These are phyloP conservation scores for Pseudogymnoascus sp. DNA, from an alignment of 2,329 filamentous ascomycete genomes.

Conservation along the genomic window DNA sequence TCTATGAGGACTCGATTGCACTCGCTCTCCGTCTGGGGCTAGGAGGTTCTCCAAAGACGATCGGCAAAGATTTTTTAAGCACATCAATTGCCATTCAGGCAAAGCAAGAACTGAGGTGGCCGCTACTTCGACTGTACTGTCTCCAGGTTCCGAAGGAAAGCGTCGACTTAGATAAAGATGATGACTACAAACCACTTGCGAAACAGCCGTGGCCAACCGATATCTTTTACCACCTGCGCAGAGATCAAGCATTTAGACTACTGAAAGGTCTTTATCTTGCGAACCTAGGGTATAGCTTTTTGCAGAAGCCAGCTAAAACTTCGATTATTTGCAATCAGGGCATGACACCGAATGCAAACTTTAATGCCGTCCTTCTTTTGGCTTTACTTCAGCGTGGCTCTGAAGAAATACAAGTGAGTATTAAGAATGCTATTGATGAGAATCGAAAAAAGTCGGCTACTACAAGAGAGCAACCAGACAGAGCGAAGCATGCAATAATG, in stretches of 20 bases:
- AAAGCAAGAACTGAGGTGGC: conserved; percentile 11
- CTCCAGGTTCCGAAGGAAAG: conserved; percentile 12
- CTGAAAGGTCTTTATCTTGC: conserved; percentile 8
- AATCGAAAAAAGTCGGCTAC: conserved; percentile 14
- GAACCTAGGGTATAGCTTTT: conserved; percentile 9
- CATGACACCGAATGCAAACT: conserved; percentile 6
- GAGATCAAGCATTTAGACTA: conserved; percentile 10
- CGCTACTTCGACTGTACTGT: conserved; percentile 13
- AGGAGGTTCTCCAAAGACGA: conserved; percentile 6
- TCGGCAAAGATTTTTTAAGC: conserved; percentile 9
- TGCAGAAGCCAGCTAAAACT: neutral
- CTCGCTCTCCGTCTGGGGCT: conserved; percentile 11
- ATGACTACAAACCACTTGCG: conserved; percentile 10
- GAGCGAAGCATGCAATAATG: conserved; percentile 24
- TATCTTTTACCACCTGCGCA: conserved; percentile 11
- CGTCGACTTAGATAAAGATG: conserved; percentile 11
- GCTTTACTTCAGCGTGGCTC: conserved; percentile 10
- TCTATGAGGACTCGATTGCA: conserved; percentile 10
- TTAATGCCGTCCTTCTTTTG: conserved; percentile 12
- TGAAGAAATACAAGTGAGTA: conserved; percentile 6
- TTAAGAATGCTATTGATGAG: conserved; percentile 10
- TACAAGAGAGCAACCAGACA: conserved; percentile 22
- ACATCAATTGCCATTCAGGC: neutral
- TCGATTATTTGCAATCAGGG: conserved; percentile 10
- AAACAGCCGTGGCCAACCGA: conserved; percentile 12